Evolutionary conservation across 106 monocot genomes (phyloP).

Genomic region (Iris macrosiphon): DNA sequence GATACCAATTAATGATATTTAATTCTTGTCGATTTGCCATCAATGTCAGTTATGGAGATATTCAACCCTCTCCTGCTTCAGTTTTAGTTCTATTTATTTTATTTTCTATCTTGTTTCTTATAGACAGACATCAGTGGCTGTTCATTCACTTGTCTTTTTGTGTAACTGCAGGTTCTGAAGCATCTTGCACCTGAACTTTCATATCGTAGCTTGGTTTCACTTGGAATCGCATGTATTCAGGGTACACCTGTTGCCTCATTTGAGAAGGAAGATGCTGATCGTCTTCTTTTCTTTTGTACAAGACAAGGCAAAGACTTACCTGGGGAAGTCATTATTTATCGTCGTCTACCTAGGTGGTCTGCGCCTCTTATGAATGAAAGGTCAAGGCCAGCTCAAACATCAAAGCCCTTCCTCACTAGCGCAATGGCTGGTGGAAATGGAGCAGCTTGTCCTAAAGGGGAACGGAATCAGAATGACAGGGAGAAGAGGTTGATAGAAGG

Average conservation of each 20-base stretch:
- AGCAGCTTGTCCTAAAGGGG: neutral
- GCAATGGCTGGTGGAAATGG: constrained; percentile 15
- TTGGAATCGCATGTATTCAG: constrained; percentile 61
- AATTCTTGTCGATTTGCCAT: too few relatives aligned
- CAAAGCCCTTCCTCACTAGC: constrained; percentile 5
- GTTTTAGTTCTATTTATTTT: neutral
- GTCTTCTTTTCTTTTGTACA: constrained; percentile 53
- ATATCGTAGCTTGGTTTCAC: constrained; percentile 49
- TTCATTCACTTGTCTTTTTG: neutral
- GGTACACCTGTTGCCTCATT: constrained; percentile 67
- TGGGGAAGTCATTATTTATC: constrained; percentile 1
- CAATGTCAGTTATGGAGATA: too few relatives aligned
- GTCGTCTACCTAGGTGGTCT: constrained; percentile 28
- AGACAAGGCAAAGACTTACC: constrained; percentile 17
- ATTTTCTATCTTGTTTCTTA: neutral
- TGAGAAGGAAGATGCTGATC: constrained; percentile 65
- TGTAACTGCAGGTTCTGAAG: constrained; percentile 42
- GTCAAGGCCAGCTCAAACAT: constrained; percentile 2
- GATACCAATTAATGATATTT: too few relatives aligned
- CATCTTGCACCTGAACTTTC: constrained; percentile 50
- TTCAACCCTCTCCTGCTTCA: too few relatives aligned
- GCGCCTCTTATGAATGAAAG: constrained; percentile 23
- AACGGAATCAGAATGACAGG: constrained; percentile 10
- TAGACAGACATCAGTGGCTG: too few relatives aligned
- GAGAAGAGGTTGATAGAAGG: constrained; percentile 12